Percentiles rank a stretch among this genome's conserved stretches.
Evolutionary conservation across 495 filamentous ascomycete genomes (phyloP).

Genomic region (Neurospora sp.): DNA sequence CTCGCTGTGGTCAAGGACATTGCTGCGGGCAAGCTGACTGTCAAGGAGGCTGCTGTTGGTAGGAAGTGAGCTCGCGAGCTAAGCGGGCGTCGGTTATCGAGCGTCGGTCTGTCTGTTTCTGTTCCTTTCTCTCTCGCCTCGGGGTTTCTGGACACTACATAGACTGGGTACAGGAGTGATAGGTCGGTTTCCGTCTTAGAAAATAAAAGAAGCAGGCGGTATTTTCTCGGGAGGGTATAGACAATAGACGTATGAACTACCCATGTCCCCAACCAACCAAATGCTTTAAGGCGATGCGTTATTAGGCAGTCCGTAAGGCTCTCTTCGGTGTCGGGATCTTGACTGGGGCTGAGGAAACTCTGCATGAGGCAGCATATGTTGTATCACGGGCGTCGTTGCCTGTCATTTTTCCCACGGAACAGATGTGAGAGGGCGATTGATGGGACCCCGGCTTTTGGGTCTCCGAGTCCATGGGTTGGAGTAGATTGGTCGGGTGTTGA

Average conservation of each 20-base stretch:
- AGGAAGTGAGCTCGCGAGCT: conserved; percentile 7
- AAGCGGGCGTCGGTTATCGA: neutral
- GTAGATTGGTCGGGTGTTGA: neutral
- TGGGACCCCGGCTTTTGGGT: neutral
- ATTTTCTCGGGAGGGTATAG: neutral
- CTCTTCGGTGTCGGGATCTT: neutral
- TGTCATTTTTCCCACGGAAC: neutral
- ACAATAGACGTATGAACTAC: neutral
- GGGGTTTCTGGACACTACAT: neutral
- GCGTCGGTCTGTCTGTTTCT: neutral
- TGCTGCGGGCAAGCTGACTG: conserved; percentile 44
- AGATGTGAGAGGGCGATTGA: neutral
- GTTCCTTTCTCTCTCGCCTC: neutral
- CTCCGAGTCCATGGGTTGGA: neutral
- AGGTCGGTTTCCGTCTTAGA: neutral
- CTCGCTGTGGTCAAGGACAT: conserved; percentile 65
- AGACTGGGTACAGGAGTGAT: neutral
- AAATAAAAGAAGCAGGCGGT: neutral
- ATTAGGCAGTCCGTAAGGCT: neutral
- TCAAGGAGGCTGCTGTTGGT: conserved; percentile 34
- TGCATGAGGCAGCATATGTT: neutral
- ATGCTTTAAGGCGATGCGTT: neutral
- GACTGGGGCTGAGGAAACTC: neutral
- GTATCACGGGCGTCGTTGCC: neutral
- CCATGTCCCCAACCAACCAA: no score